A percentile compares a stretch with the other conserved stretches of the same genome.
These are phyloP conservation scores for Rhodotorula toruloides DNA, from an alignment of 768 basidiomycete genomes.

Conservation along the genomic window DNA sequence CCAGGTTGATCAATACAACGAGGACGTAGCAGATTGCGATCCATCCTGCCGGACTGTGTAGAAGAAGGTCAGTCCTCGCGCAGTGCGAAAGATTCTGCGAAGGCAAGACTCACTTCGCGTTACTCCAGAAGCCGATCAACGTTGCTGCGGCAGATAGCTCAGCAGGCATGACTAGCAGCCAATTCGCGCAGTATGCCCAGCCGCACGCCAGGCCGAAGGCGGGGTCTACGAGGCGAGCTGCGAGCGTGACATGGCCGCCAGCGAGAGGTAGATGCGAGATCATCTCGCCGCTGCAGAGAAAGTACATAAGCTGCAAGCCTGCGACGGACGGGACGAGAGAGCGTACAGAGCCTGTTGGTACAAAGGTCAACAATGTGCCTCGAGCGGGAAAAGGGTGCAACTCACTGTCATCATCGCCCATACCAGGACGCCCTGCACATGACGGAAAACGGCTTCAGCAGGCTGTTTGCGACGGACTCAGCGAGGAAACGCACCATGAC, in stretches of 20 bases:
- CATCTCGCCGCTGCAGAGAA: slow-evolving; percentile 18
- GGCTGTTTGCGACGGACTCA: too few species aligned
- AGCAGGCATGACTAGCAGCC: slow-evolving; percentile 59
- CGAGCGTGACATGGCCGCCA: slow-evolving; percentile 40
- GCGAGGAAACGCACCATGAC: too few species aligned
- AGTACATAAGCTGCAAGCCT: neutral
- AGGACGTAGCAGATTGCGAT: slow-evolving; percentile 47
- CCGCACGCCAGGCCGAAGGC: slow-evolving; percentile 38
- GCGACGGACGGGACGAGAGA: neutral
- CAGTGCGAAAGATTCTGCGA: neutral
- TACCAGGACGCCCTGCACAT: slow-evolving; percentile 17
- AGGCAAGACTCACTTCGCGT: slow-evolving; percentile 45
- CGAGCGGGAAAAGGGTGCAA: neutral
- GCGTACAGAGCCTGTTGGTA: neutral
- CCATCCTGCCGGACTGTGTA: slow-evolving; percentile 42
- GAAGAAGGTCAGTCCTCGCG: slow-evolving; percentile 17
- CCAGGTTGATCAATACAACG: slow-evolving; percentile 46
- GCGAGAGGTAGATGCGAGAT: slow-evolving; percentile 23
- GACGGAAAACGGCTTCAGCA: too few species aligned
- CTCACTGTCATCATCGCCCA: slow-evolving; percentile 19
- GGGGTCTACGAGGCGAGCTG: slow-evolving; percentile 32
- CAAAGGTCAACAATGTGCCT: neutral
- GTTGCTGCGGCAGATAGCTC: slow-evolving; percentile 68
- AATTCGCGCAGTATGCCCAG: slow-evolving; percentile 51
- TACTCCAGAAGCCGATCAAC: slow-evolving; percentile 67